Base-by-base conservation (phyloP, 148 eudicot species). In the Cornus controversa region DNA sequence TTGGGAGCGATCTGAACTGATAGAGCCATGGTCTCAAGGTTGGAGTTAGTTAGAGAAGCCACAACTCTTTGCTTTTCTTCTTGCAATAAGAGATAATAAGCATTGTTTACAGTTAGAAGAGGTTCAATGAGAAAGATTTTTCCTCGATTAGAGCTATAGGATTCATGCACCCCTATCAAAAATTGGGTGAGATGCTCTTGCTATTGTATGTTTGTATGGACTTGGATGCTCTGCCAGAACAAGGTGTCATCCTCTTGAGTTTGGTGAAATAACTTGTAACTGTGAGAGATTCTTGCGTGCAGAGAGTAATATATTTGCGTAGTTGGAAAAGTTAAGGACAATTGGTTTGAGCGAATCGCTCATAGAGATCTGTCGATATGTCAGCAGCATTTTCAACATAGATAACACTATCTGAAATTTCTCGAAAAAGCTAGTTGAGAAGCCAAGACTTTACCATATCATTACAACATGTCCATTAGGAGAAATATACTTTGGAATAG, bases 151-250 rank as follows among this genome's bases (percentile, higher is more conserved):
- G 16, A 7, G 31, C 70, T 8, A 34, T 67, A 67, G 14, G 70
- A 29, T 67, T 28, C 45, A 67, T 67, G 70, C 15, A 67, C 40
- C 18, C 70, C 70, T 42, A 31, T 67, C 40, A 67, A 42, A 67
- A 67, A 67, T 20, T 67, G 45, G 7, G 23, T 67, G 16, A 67
- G 8, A 14, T 29, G 28, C 24, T 67, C 70, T 67, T 67, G 70
- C 11, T 67, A 1, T n/a, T n/a, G 18, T 67, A 20, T 15, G 28
- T 10, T 10, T 67, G 40, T 31, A 67, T 7, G 24, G 40, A n/a
- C 40, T 67, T 67, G 70, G 70, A 67, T 18, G 70, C 28, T 11
- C 42, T 42, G 31, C 14, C 6, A 28, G 7, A 16, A 34, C 45
- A 20, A 20, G 24, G 23, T 20, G 25, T 67, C 70, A 67, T 67